phyloP scores from a whole-genome alignment of 1,284 basidiomycete species.

The Ganoderma meredithae region DNA sequence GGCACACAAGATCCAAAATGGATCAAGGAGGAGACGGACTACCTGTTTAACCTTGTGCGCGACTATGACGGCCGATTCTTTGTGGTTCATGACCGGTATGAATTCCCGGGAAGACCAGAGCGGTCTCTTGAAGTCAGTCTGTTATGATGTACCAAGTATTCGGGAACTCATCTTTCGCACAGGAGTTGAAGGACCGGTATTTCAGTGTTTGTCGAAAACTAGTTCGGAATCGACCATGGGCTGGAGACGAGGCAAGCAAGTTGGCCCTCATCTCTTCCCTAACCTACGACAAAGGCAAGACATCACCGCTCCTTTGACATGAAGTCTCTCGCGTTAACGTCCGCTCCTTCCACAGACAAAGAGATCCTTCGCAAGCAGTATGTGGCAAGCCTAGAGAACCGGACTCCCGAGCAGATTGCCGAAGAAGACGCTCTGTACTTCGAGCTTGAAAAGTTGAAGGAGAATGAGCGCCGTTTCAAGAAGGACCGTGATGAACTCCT shows the following conservation, averaged over 20 bases:
- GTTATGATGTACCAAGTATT: not conserved
- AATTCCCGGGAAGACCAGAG: slow-evolving; percentile 60
- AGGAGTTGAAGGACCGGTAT: slow-evolving; percentile 97
- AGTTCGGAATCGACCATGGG: slow-evolving; percentile 84
- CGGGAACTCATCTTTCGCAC: slow-evolving; percentile 11
- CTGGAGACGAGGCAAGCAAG: slow-evolving; percentile 79
- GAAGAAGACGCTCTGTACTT: slow-evolving; percentile 97
- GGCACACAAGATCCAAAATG: slow-evolving; percentile 75
- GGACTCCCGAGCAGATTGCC: slow-evolving; percentile 88
- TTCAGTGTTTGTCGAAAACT: slow-evolving; percentile 93
- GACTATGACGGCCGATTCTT: slow-evolving; percentile 93
- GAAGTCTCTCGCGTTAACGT: not conserved
- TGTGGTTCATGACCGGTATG: slow-evolving; percentile 91
- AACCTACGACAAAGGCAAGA: slow-evolving; percentile 83
- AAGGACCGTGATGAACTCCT: slow-evolving; percentile 92
- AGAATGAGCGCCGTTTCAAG: slow-evolving; percentile 89
- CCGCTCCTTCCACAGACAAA: slow-evolving; percentile 61
- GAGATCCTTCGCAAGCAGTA: slow-evolving; percentile 93
- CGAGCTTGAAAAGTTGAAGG: slow-evolving; percentile 93
- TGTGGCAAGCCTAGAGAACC: slow-evolving; percentile 83
- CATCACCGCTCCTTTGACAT: not conserved
- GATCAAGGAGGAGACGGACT: slow-evolving; percentile 95
- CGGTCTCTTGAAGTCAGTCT: slow-evolving; percentile 73
- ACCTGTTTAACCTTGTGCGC: slow-evolving; percentile 84
- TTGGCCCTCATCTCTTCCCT: slow-evolving; percentile 74